Conservation (phyloP, 2,329 filamentous ascomycete species). For the Neocucurbitaria cava region DNA sequence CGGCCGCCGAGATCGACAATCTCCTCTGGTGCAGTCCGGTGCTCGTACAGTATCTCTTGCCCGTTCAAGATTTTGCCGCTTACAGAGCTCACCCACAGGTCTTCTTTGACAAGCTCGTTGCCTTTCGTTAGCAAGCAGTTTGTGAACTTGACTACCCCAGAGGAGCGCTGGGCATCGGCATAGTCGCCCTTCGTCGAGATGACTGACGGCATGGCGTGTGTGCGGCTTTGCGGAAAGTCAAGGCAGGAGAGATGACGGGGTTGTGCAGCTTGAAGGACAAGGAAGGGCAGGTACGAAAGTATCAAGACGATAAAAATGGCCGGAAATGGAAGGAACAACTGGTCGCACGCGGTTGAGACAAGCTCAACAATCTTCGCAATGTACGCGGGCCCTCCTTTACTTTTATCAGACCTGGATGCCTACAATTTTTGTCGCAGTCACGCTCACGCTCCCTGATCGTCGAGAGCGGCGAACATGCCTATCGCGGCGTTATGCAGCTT, state of each 20-base stretch:
- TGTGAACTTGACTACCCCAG: constrained; percentile 81
- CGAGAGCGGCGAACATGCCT: constrained; percentile 19
- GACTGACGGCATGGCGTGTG: constrained; percentile 49
- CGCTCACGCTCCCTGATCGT: constrained; percentile 15
- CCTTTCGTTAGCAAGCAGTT: constrained; percentile 81
- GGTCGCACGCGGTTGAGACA: constrained; percentile 34
- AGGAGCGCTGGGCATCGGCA: constrained; percentile 34
- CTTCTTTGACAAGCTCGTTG: constrained; percentile 72
- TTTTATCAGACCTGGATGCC: constrained; percentile 28
- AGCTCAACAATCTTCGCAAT: constrained; percentile 31
- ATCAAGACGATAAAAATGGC: constrained; percentile 13
- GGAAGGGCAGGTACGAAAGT: constrained; percentile 6
- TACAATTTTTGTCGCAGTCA: constrained; percentile 2
- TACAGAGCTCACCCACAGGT: constrained; percentile 86
- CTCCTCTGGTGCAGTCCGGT: constrained; percentile 72
- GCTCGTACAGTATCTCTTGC: constrained; percentile 70
- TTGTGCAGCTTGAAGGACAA: constrained; percentile 5
- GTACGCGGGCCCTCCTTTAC: constrained; percentile 16
- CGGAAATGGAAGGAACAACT: constrained; percentile 26
- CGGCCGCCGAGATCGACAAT: constrained; percentile 82
- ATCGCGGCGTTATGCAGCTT: constrained; percentile 11
- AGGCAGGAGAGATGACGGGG: not conserved
- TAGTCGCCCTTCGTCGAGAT: constrained; percentile 42
- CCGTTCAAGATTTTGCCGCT: constrained; percentile 83
- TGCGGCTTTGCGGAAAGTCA: not conserved